Conservation (phyloP, 805 yeast genomes). For the Wickerhamiella nectarea region DNA sequence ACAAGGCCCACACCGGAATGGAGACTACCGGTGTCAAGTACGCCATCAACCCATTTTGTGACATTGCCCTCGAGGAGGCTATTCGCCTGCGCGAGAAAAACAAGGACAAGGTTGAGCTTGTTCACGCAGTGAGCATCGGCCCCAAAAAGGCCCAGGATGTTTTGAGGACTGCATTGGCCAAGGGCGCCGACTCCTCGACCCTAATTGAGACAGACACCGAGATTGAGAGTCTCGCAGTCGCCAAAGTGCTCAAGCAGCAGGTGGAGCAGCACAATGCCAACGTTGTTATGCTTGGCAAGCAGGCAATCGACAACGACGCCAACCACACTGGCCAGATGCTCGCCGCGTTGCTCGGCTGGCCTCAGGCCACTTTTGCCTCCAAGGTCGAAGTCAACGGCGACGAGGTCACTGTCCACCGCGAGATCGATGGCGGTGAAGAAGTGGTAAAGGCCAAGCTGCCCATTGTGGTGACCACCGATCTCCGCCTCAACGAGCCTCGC, state of each 20-base stretch:
- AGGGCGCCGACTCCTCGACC: constrained; percentile 83
- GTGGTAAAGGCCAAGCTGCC: constrained; percentile 68
- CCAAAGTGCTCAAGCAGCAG: constrained; percentile 64
- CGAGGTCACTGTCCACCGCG: constrained; percentile 62
- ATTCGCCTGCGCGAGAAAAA: constrained; percentile 55
- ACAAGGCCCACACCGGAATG: constrained; percentile 68
- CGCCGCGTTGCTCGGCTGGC: constrained; percentile 89
- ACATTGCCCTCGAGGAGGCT: constrained; percentile 95
- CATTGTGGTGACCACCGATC: constrained; percentile 77
- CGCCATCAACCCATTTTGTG: constrained; percentile 93
- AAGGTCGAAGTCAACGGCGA: constrained; percentile 50
- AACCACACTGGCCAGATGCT: constrained; percentile 95
- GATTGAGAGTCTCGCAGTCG: constrained; percentile 79
- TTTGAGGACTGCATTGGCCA: constrained; percentile 79
- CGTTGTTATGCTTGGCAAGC: constrained; percentile 83
- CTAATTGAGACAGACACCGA: constrained; percentile 54
- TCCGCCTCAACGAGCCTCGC: constrained; percentile 88
- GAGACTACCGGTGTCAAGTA: constrained; percentile 84
- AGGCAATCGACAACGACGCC: constrained; percentile 89
- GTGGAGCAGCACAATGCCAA: constrained; percentile 61
- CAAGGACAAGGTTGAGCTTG: constrained; percentile 53
- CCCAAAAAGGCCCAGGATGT: constrained; percentile 77
- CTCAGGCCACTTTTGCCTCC: constrained; percentile 91
- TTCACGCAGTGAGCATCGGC: constrained; percentile 89
- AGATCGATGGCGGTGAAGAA: constrained; percentile 91